Evolutionary conservation across 2,329 filamentous ascomycete genomes (phyloP), one percentile per base, ranked within the genome.

Genomic region (Colletotrichum brevisporum): DNA sequence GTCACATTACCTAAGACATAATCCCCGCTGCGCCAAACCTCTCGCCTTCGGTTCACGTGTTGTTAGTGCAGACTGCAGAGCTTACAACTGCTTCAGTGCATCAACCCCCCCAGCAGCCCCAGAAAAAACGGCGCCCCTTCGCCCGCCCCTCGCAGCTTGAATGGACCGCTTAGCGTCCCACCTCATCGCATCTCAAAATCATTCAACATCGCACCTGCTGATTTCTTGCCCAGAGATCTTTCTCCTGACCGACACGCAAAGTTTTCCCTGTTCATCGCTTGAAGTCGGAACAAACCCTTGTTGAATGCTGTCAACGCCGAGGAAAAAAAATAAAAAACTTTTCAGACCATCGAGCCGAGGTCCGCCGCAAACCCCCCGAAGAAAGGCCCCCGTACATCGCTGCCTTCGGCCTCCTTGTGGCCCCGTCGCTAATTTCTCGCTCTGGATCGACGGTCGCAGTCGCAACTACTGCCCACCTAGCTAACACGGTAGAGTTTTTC

Each of bases 311-410:
- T 39, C 12, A 36, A 43, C 24, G 21, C 45, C 43, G 27, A 59
- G 27, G 21, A 50, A 24, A 52, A 15, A 16, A 10, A 59, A n/a
- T 21, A 50, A 24, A 52, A 15, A 16, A 10, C 50, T 24, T 24
- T 26, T 16, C 24, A 45, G 41, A 26, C 55, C 27, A 3, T 57
- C 41, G n/a, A 24, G 43, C 56, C 50, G 27, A 62, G 51, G n/a
- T 50, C 45, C 58, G 26, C 64, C 57, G 58, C 52, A 67, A 51
- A 52, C 36, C 13, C 18, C n/a, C 64, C 58, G 64, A 62, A 63
- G 58, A 51, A 67, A 26, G 24, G n/a, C 64, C 52, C 57, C 21
- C 5, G n/a, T n/a, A 52, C 27, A 24, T 6, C 27, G 16, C 59
- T 26, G 16, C 26, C 10, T 27, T 36, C 41, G 18, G 5, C 15